Base-by-base conservation (phyloP, 108 stramenopile genomes). In the Pseudonitzschia multiseries region DNA sequence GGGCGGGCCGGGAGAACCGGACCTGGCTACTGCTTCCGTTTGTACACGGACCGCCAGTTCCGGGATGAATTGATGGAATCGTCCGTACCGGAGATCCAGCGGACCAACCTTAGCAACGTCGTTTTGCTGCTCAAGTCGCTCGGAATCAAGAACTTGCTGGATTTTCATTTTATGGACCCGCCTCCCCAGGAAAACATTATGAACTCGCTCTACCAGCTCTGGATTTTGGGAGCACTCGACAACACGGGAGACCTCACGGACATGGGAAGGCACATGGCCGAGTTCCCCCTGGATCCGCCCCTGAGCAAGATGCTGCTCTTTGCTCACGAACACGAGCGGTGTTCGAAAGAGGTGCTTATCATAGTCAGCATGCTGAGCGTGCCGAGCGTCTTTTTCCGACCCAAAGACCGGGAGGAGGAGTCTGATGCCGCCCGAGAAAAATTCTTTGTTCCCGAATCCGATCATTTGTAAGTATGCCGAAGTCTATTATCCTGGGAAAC, bases 391-490 rank as follows among this genome's bases (percentile, higher is more conserved):
- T 98, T 98, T 86, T 98, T 96, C 74, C 84, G 98, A 53, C 98
- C 97, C 20, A 92, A 96, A 78, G 99, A 97, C 51, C 87, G 99
- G 28, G 99, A 96, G 76, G 98, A 98, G 73, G 99, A 99, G 84
- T 90, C 89, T n/a, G 99, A 99, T 86, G 94, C 96, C 12, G 94
- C 95, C 8, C 89, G 98, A 27, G 99, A 99, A 79, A 97, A 97
- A 80, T 98, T 99, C 76, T 98, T 97, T 81, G 98, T 99, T n/a
- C 99, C 99, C 0, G 99, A 99, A 79, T 90, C 88, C 28, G 99
- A 99, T 81, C 99, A 99, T 73, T 77, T 99, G 42, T 42, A 10
- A 42, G 42, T 42, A 10, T 42, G 6, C 8, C 42, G 6, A 42
- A n/a, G n/a, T n/a, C n/a, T n/a, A n/a, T n/a, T n/a, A 42, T 42